Conservation (phyloP, 495 filamentous ascomycete genomes). For the Penicillium angulare region DNA sequence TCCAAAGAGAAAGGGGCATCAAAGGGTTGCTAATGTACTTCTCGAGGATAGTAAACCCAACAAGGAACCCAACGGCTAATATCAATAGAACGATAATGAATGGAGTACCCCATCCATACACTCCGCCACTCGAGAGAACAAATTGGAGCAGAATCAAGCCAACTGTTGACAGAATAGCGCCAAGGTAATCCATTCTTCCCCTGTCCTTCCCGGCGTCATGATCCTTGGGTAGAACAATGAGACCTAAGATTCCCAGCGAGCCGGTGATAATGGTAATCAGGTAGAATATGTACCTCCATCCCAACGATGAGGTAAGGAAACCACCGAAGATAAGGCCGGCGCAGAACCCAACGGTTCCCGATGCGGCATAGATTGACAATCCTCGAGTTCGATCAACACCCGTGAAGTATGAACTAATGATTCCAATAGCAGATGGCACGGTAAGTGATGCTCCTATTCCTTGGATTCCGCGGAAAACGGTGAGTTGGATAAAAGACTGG, state of each 20-base stretch:
- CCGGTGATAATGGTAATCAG: conserved; percentile 35
- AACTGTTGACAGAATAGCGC: conserved; percentile 31
- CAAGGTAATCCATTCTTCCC: conserved; percentile 33
- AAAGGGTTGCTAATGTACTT: conserved; percentile 34
- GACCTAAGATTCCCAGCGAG: conserved; percentile 24
- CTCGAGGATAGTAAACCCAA: conserved; percentile 34
- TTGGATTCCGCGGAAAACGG: conserved; percentile 35
- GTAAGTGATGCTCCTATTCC: conserved; percentile 39
- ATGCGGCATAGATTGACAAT: conserved; percentile 35
- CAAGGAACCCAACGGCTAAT: conserved; percentile 37
- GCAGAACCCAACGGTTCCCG: conserved; percentile 38
- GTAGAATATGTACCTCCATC: conserved; percentile 39
- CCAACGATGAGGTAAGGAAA: conserved; percentile 36
- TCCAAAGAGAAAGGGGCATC: conserved; percentile 37
- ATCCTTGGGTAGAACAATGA: conserved; percentile 34
- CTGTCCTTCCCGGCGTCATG: conserved; percentile 11
- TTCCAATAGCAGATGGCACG: conserved; percentile 38
- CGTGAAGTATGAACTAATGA: conserved; percentile 40
- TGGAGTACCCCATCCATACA: conserved; percentile 46
- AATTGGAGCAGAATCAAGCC: conserved; percentile 39
- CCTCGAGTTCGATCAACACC: conserved; percentile 34
- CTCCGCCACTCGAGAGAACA: conserved; percentile 34
- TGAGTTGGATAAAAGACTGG: conserved; percentile 34
- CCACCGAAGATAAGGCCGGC: conserved; percentile 37
- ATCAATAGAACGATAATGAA: conserved; percentile 48